These are phyloP conservation scores for Mortierella antarctica DNA, from an alignment of 192 early-diverging fungal species.

Conservation along the genomic window DNA sequence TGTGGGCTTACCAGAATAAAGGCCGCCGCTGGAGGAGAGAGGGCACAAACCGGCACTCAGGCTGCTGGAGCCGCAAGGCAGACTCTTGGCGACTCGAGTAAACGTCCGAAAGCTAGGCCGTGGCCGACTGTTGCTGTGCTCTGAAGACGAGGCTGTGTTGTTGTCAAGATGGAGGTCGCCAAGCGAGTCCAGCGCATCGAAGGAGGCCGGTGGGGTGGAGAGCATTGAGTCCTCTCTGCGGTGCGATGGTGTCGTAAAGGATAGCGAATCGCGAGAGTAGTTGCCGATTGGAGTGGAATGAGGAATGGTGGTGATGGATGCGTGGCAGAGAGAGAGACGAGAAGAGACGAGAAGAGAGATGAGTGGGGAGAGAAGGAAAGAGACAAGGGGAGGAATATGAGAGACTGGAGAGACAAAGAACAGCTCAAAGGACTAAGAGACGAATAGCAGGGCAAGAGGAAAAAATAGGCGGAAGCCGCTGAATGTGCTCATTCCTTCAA, in stretches of 20 bases:
- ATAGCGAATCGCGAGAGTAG: slow-evolving; percentile 42
- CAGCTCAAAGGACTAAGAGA: neutral
- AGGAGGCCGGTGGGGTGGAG: slow-evolving; percentile 4
- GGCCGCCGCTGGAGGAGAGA: too few relatives aligned
- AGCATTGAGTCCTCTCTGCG: neutral
- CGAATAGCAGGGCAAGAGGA: neutral
- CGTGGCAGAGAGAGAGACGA: slow-evolving; percentile 77
- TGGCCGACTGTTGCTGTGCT: neutral
- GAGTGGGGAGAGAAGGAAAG: neutral
- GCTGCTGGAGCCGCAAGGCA: neutral
- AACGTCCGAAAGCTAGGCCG: slow-evolving; percentile 13
- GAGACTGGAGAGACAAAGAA: neutral
- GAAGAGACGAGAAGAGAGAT: slow-evolving; percentile 51
- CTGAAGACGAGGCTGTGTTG: too few relatives aligned
- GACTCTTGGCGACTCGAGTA: slow-evolving; percentile 7
- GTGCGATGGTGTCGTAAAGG: neutral
- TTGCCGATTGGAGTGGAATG: slow-evolving; percentile 84
- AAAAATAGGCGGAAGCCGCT: neutral
- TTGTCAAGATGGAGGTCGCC: slow-evolving; percentile 1
- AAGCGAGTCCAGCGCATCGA: slow-evolving; percentile 6
- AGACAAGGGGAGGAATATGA: neutral
- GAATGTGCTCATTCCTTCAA: neutral
- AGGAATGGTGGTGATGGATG: slow-evolving; percentile 40
- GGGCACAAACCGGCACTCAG: too few relatives aligned
- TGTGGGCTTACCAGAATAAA: too few relatives aligned